These are phyloP conservation scores for Saccharum hybrid DNA, from an alignment of 202 grass and related monocot genomes.

Conservation along the genomic window DNA sequence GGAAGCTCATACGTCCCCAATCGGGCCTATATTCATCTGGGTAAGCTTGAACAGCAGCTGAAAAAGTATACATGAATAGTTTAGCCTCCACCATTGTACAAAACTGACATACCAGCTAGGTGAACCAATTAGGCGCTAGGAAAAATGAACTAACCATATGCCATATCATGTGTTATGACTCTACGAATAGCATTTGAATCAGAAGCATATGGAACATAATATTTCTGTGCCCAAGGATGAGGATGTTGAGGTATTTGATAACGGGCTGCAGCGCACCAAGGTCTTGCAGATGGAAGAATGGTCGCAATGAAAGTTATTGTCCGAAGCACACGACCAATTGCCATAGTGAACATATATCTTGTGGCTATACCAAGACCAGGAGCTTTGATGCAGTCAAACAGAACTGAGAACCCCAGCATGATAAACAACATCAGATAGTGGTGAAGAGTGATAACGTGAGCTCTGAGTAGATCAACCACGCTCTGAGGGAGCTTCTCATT, in stretches of 20 bases:
- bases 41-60: conserved; percentile 66
- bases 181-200: conserved; percentile 71
- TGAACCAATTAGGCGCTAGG: conserved; percentile 17
- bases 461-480: conserved; percentile 78
- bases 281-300: conserved; percentile 88
- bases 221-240: conserved; percentile 95
- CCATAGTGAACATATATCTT: conserved; percentile 98
- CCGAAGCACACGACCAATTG: conserved; percentile 78
- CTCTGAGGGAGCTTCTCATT: conserved; percentile 86
- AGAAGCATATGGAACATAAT: conserved; percentile 90
- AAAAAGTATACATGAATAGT: conserved; percentile 21
- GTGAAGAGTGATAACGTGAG: conserved; percentile 93
- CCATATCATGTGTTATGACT: conserved; percentile 68
- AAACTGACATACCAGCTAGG: conserved; percentile 10
- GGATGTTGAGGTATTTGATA: conserved; percentile 80
- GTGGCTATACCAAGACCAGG: conserved; percentile 89
- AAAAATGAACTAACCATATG: conserved; percentile 66
- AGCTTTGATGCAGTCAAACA: conserved; percentile 83
- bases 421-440: conserved; percentile 97
- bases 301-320: conserved; percentile 80
- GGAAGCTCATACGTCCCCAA: conserved; percentile 85
- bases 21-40: conserved; percentile 65
- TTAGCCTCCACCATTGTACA: conserved; percentile 5
- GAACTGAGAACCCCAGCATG: conserved; percentile 91
- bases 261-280: conserved; percentile 76